Evolutionary conservation across 352 stramenopile species (phyloP), one percentile per base, ranked within the genome.

Genomic region (Phytophthora ohioensis): DNA sequence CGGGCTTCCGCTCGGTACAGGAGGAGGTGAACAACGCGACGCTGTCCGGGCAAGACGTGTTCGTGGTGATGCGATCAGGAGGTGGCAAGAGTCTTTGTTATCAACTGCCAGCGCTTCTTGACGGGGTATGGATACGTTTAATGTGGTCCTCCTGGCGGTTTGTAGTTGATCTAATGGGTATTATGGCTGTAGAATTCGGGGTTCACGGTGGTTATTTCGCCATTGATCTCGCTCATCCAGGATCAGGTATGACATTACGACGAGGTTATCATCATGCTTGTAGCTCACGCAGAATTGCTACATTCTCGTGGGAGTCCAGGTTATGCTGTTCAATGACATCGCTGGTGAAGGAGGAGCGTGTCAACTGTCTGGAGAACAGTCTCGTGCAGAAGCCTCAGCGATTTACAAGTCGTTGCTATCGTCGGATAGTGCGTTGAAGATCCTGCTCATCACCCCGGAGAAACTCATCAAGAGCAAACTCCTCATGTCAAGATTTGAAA

Each of bases 391-490:
- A 51, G 77, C 76, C 1, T 87, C 82, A 0, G 75, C 73, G 7
- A 91, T 94, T 59, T 82, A 91, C 60, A 86, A 95, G 60, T 84
- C 96, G 27, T 79, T 98, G 61, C 83, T 98, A 52, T 88, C 97
- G 2, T 60, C 70, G 6, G 53, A 83, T 30, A 80, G 69, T 49
- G 43, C 57, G 13, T 61, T 98, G 11, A 90, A 87, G 39, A 89
- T 98, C 56, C 69, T 98, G 42, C 82, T 98, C 46, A 91, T 98
- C 9, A 98, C 96, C 9, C 94, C 94, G 7, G 95, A 99, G 72
- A 98, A 97, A 61, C 84, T 98, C 13, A 85, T 84, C 45, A 95
- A 97, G 42, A 97, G 84, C 55, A 91, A 94, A 34, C 78, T 92
- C 32, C 82, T 98, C 17, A 93, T 95, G 78, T 91, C 82, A 10